These are phyloP conservation scores for Acephala macrosclerotiorum DNA, from an alignment of 2,329 filamentous ascomycete genomes.

Conservation along the genomic window DNA sequence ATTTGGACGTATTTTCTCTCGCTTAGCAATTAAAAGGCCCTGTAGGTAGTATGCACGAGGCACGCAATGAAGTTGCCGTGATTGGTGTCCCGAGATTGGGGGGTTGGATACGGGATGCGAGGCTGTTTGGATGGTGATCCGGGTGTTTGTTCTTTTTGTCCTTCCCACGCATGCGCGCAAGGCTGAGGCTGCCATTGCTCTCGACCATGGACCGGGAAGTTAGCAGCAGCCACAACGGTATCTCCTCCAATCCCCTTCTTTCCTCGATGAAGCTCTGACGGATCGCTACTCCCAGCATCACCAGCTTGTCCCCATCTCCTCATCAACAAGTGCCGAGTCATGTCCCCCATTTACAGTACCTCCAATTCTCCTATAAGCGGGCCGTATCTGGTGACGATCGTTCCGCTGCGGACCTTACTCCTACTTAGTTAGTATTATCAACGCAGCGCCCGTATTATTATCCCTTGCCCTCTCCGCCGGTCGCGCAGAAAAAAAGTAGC, in stretches of 20 bases:
- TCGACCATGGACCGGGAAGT: not conserved
- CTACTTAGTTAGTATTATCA: not conserved
- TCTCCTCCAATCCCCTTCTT: not conserved
- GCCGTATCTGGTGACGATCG: not conserved
- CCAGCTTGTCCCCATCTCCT: not conserved
- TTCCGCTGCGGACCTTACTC: too few species aligned
- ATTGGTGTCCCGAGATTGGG: not conserved
- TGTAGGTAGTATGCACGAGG: too few species aligned
- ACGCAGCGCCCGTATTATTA: slow-evolving; percentile 7
- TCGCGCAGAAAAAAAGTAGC: slow-evolving; percentile 13
- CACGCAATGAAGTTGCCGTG: not conserved
- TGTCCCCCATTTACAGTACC: not conserved
- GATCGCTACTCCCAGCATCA: not conserved
- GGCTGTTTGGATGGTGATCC: not conserved
- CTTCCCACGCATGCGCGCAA: not conserved
- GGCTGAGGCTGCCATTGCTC: not conserved
- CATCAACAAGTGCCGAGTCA: not conserved
- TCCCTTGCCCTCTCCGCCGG: slow-evolving; percentile 2
- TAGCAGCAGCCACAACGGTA: slow-evolving; percentile 4
- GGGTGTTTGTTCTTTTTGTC: not conserved
- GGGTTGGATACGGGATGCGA: not conserved
- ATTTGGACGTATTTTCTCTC: too few species aligned
- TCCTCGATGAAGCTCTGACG: not conserved
- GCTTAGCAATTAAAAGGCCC: too few species aligned
- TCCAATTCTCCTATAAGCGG: not conserved